Evolutionary conservation across 2,329 filamentous ascomycete genomes (phyloP).

Genomic region (Penicillium sp.): DNA sequence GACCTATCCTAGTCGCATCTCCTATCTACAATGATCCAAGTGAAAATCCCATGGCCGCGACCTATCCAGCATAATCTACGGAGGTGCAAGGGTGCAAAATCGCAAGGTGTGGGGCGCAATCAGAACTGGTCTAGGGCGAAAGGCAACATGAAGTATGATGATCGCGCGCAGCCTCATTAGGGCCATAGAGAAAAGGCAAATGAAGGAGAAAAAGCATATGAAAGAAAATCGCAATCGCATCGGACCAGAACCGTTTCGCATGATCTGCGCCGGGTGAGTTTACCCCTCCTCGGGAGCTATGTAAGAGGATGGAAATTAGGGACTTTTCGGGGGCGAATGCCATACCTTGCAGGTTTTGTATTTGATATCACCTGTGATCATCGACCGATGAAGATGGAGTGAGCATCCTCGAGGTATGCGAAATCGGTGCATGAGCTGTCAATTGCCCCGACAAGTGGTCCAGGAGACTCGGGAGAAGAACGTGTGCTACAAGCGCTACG

Average conservation of each 20-base stretch:
- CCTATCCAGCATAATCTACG: constrained; percentile 4
- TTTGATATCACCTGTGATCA: too few relatives aligned
- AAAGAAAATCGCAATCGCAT: constrained; percentile 15
- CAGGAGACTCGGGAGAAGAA: constrained; percentile 13
- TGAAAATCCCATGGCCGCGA: constrained; percentile 10
- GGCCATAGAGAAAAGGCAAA: background rate
- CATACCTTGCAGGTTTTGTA: constrained; percentile 16
- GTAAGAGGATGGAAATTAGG: constrained; percentile 14
- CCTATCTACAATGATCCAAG: constrained; percentile 2
- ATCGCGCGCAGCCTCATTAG: constrained; percentile 3
- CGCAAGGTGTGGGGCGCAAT: constrained; percentile 5
- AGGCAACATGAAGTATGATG: background rate
- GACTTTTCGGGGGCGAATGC: too few relatives aligned
- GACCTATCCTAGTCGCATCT: constrained; percentile 19
- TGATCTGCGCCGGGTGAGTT: constrained; percentile 22
- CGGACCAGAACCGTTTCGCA: constrained; percentile 17
- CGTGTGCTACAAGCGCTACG: constrained; percentile 9
- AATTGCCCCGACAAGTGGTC: constrained; percentile 6
- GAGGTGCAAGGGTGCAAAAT: constrained; percentile 7
- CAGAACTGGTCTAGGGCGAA: background rate
- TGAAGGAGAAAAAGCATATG: background rate
- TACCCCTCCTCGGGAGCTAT: constrained; percentile 25
- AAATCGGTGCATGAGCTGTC: constrained; percentile 4
- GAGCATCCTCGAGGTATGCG: background rate
- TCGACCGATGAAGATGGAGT: too few relatives aligned